Evolutionary conservation across 768 basidiomycete species (phyloP), one percentile per base, ranked within the genome.

Genomic region (Kwoniella pini): DNA sequence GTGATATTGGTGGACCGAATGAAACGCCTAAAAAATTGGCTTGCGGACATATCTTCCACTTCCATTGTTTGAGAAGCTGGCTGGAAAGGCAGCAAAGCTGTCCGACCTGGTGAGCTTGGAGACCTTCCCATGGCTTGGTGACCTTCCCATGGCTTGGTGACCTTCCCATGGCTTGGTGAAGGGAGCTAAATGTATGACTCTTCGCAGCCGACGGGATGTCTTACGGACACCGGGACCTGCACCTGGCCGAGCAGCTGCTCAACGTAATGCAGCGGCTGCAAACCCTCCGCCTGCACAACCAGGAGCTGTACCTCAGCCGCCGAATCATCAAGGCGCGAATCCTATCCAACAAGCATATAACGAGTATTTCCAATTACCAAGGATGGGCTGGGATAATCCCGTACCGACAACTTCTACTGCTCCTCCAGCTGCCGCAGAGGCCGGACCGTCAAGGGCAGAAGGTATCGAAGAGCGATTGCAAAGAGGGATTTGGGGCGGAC

Each of bases 11-110:
- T 49, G 90, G 90, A 11, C 90, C 91, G 9, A 97, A 97, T 72
- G 91, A 90, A 54, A 94, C 93, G 13, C 94, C 95, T 1, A 99
- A 99, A 81, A 94, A 91, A 75, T 82, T 99, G 22, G 91, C 89
- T 9, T 99, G 96, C 80, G 94, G 94, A 0, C 96, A 99, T 77
- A 87, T 96, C 42, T 99, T 99, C 81, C 96, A 99, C 79, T 95
- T 97, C 77, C 87, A 97, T 72, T 99, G 96, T 79, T 84, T 99
- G 64, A 84, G 92, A 39, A 94, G 91, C 21, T 99, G 96, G 96
- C 84, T 99, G 26, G 96, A 99, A 79, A 84, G 96, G 43, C 96
- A 99, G 77, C 96, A 98, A 79, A 98, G 90, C 69, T 99, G 96
- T 77, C 96, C 96, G 1, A 99, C 96, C 40, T 99, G 95, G 95